A percentile compares a stretch with the other conserved stretches of the same genome.
Conservation (phyloP, 2,329 filamentous ascomycete species). For the Pestalotiopsis sp. region DNA sequence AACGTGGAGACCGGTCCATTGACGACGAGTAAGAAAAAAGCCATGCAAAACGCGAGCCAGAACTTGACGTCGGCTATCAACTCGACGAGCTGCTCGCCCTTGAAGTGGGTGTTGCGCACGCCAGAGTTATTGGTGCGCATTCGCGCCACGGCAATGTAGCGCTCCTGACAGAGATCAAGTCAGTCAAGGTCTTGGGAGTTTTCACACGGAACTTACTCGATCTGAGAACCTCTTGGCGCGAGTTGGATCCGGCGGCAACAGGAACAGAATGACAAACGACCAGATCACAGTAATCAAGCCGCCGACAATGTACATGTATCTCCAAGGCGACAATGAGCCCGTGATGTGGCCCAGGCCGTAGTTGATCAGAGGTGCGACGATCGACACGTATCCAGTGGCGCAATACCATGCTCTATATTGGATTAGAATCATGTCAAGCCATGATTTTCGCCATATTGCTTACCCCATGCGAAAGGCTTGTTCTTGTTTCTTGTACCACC, state of each 20-base stretch:
- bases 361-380: conserved; percentile 35
- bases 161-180: not conserved
- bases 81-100: conserved; percentile 19
- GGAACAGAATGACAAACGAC: conserved; percentile 10
- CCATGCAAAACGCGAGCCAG: conserved; percentile 18
- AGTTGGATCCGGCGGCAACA: not conserved
- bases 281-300: conserved; percentile 31
- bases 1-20: conserved; percentile 28
- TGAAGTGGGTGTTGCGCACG: conserved; percentile 19
- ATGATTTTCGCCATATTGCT: not conserved
- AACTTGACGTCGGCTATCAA: conserved; percentile 18
- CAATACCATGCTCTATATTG: not conserved
- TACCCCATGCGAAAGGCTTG: conserved; percentile 1
- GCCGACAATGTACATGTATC: conserved; percentile 38
- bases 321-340: conserved; percentile 30
- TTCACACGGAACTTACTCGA: not conserved
- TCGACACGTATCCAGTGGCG: not conserved
- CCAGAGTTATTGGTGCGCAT: conserved; percentile 22
- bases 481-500: conserved; percentile 4
- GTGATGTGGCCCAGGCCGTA: conserved; percentile 36
- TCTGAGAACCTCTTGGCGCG: conserved; percentile 14
- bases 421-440: not conserved
- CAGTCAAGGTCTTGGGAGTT: not conserved
- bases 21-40: conserved; percentile 26
- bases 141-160: conserved; percentile 18